These are phyloP conservation scores for Arachis stenosperma DNA, from an alignment of 306 rosid species.

Conservation along the genomic window DNA sequence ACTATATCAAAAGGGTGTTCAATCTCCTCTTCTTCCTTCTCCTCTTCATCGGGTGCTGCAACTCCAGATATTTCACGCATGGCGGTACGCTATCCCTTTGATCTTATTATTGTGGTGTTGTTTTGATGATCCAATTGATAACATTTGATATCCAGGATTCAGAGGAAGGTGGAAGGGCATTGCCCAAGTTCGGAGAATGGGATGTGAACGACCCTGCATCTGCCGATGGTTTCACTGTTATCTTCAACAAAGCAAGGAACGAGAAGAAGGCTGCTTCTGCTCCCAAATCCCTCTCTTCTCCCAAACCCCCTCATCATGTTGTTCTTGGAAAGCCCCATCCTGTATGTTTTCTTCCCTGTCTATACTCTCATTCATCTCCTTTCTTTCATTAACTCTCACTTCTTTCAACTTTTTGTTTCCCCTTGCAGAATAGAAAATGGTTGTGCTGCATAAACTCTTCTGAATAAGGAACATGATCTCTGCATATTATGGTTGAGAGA, in stretches of 20 bases:
- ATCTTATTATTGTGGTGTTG: neutral
- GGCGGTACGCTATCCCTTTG: neutral
- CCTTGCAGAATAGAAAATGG: slow-evolving; percentile 71
- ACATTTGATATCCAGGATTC: too few relatives aligned
- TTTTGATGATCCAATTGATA: too few relatives aligned
- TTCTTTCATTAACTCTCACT: neutral
- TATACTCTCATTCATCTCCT: neutral
- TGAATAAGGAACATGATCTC: slow-evolving; percentile 50
- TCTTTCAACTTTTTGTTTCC: neutral
- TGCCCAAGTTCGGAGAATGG: slow-evolving; percentile 92
- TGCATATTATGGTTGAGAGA: slow-evolving; percentile 30
- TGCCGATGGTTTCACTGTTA: slow-evolving; percentile 77
- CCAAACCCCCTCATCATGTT: slow-evolving; percentile 48
- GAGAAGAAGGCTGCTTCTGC: slow-evolving; percentile 62
- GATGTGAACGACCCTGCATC: slow-evolving; percentile 83
- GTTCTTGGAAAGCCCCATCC: slow-evolving; percentile 69
- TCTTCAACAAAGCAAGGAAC: slow-evolving; percentile 77
- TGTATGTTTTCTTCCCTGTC: slow-evolving; percentile 43
- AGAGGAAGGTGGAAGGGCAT: slow-evolving; percentile 62
- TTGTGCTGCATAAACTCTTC: slow-evolving; percentile 64
- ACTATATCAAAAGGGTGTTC: too few relatives aligned
- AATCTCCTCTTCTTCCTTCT: neutral
- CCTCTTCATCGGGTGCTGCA: too few relatives aligned
- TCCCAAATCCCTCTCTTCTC: too few relatives aligned
- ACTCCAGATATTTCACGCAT: neutral